These are phyloP conservation scores for Pseudonitzschia pungens DNA, from an alignment of 108 stramenopile genomes.

Conservation along the genomic window DNA sequence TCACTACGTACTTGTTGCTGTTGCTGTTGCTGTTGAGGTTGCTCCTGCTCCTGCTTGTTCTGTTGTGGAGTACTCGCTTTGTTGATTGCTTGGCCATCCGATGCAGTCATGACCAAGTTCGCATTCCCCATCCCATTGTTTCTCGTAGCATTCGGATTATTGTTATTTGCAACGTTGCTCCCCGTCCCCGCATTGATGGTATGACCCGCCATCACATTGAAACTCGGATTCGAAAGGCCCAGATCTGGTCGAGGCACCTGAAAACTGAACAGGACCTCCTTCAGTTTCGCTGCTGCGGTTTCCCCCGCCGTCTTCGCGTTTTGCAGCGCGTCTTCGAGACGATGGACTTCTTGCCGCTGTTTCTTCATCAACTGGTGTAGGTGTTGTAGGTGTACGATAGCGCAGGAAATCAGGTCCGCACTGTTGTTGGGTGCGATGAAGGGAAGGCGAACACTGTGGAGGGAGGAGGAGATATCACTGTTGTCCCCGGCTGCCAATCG, in stretches of 20 bases:
- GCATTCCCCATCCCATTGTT: background rate
- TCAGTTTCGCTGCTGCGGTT: slow-evolving; percentile 45
- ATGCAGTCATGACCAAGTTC: background rate
- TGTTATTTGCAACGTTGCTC: background rate
- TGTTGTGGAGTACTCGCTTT: no score
- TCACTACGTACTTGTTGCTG: background rate
- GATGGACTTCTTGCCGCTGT: slow-evolving; percentile 45
- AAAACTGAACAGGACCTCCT: slow-evolving; percentile 16
- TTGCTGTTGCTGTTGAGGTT: slow-evolving; percentile 7
- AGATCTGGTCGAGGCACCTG: slow-evolving; percentile 1
- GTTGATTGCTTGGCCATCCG: background rate
- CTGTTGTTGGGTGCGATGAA: slow-evolving; percentile 45
- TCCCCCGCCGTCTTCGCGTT: slow-evolving; percentile 49
- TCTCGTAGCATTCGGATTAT: background rate
- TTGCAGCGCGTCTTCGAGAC: slow-evolving; percentile 55
- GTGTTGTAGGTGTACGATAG: slow-evolving; percentile 53
- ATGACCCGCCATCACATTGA: background rate
- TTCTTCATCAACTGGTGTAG: slow-evolving; percentile 36
- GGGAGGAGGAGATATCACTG: background rate
- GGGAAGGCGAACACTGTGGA: background rate
- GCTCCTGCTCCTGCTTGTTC: background rate
- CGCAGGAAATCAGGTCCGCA: slow-evolving; percentile 77
- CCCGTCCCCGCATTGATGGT: slow-evolving; percentile 4
- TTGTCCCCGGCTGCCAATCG: slow-evolving; percentile 12
- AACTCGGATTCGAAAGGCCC: background rate